Evolutionary conservation across 345 rosid species (phyloP).

Genomic region (Populus ilicifolia): DNA sequence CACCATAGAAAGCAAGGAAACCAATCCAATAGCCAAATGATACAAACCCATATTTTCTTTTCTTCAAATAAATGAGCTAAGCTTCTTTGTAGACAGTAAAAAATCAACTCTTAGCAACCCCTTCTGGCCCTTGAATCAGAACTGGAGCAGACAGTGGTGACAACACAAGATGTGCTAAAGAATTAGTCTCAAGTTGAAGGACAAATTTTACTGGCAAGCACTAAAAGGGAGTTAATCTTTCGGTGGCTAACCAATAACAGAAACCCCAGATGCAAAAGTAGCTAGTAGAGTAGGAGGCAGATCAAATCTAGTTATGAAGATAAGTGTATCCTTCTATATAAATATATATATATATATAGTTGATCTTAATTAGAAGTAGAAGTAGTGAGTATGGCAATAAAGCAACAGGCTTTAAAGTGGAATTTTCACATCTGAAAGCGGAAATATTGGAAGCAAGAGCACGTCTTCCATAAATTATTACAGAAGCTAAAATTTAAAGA

Average conservation of each 20-base stretch:
- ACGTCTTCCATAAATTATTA: not conserved
- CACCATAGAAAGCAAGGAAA: conserved; percentile 28
- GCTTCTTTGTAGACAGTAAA: not conserved
- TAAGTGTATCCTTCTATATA: too few relatives aligned
- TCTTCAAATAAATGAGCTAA: conserved; percentile 8
- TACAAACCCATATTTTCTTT: conserved; percentile 21
- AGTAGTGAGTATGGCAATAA: not conserved
- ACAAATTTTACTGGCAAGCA: not conserved
- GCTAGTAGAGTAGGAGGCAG: not conserved
- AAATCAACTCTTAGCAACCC: not conserved
- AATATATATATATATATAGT: not conserved
- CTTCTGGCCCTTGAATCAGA: not conserved
- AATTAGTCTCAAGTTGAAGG: not conserved
- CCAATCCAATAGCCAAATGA: conserved; percentile 16
- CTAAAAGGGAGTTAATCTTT: not conserved
- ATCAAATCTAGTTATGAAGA: not conserved
- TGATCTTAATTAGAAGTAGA: not conserved
- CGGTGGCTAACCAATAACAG: not conserved
- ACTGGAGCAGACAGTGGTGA: not conserved
- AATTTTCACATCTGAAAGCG: not conserved
- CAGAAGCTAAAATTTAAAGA: not conserved
- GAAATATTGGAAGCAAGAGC: not conserved
- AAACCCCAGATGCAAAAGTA: not conserved
- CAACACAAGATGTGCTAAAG: not conserved
- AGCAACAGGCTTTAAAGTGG: not conserved